A percentile compares a stretch with the other conserved stretches of the same genome.
Evolutionary conservation across 179 eudicot genomes (phyloP).

Genomic region (Silene coronaria): DNA sequence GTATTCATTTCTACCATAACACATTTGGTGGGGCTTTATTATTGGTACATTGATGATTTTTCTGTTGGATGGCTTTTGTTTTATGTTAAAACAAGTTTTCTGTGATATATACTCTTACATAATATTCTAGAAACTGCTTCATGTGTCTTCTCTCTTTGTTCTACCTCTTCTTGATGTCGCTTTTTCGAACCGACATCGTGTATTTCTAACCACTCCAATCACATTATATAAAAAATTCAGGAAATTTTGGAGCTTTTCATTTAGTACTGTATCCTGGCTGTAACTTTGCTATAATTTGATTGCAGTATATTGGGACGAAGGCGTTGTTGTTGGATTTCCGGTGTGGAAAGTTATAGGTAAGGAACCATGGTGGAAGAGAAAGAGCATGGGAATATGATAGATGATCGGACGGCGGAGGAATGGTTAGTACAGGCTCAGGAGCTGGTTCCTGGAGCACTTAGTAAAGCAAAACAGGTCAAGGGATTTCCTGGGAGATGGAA

Average conservation of each 20-base stretch:
- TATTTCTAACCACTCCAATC: conserved; percentile 24
- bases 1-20: conserved; percentile 19
- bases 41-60: conserved; percentile 30
- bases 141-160: conserved; percentile 21
- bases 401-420: conserved; percentile 32
- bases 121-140: conserved; percentile 38
- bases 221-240: conserved; percentile 8
- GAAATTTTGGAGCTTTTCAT: conserved; percentile 14
- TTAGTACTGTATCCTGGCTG: conserved; percentile 12
- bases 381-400: conserved; percentile 12
- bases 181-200: conserved; percentile 15
- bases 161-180: conserved; percentile 2
- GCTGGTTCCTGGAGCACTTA: conserved; percentile 66
- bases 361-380: conserved; percentile 41
- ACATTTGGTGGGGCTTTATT: conserved; percentile 38
- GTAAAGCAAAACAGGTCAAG: conserved; percentile 60
- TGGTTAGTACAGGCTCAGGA: conserved; percentile 53
- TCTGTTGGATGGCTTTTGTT: conserved; percentile 34
- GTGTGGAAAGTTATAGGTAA: no score
- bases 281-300: conserved; percentile 15
- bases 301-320: conserved; percentile 19
- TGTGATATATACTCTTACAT: conserved; percentile 34
- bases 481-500: conserved; percentile 81
- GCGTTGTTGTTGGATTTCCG: neutral
- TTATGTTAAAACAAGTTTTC: conserved; percentile 32